phyloP scores from a whole-genome alignment of 345 rosid species.

The Lumnitzera littorea region DNA sequence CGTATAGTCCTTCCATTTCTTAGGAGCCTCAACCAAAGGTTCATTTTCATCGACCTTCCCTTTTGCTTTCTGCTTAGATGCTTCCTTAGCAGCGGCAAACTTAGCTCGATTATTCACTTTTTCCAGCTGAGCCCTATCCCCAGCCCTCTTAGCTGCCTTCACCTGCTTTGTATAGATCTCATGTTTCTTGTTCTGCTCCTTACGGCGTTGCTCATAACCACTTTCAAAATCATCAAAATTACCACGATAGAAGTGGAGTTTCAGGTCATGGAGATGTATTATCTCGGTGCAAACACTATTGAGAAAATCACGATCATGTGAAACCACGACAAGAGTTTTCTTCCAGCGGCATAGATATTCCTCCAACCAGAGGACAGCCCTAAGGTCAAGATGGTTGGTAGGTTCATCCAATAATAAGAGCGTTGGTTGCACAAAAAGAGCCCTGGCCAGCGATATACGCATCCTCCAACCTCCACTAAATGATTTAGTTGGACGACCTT shows the following conservation, averaged over 20 bases:
- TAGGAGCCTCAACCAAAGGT: slow-evolving; percentile 57
- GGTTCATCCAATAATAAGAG: slow-evolving; percentile 89
- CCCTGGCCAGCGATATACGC: slow-evolving; percentile 93
- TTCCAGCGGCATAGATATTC: slow-evolving; percentile 90
- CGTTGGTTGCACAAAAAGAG: slow-evolving; percentile 93
- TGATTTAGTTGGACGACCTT: slow-evolving; percentile 63
- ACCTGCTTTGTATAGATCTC: slow-evolving; percentile 74
- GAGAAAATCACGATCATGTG: slow-evolving; percentile 96
- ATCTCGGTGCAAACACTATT: slow-evolving; percentile 86
- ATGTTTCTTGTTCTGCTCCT: slow-evolving; percentile 80
- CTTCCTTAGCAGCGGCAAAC: slow-evolving; percentile 64
- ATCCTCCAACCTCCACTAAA: slow-evolving; percentile 99
- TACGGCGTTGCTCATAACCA: slow-evolving; percentile 87
- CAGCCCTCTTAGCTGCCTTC: slow-evolving; percentile 80
- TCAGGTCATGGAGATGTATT: slow-evolving; percentile 82
- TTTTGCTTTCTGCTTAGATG: slow-evolving; percentile 63
- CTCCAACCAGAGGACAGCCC: slow-evolving; percentile 95
- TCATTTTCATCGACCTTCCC: slow-evolving; percentile 82
- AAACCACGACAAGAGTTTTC: slow-evolving; percentile 89
- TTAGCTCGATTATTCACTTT: slow-evolving; percentile 87
- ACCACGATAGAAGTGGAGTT: slow-evolving; percentile 80
- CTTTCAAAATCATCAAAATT: slow-evolving; percentile 77
- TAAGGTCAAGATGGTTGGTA: slow-evolving; percentile 93
- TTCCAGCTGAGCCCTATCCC: slow-evolving; percentile 74
- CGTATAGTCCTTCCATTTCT: slow-evolving; percentile 86